A percentile compares a stretch with the other conserved stretches of the same genome.
phyloP scores from a whole-genome alignment of 257 asterid species.

The Solanum etuberosum region DNA sequence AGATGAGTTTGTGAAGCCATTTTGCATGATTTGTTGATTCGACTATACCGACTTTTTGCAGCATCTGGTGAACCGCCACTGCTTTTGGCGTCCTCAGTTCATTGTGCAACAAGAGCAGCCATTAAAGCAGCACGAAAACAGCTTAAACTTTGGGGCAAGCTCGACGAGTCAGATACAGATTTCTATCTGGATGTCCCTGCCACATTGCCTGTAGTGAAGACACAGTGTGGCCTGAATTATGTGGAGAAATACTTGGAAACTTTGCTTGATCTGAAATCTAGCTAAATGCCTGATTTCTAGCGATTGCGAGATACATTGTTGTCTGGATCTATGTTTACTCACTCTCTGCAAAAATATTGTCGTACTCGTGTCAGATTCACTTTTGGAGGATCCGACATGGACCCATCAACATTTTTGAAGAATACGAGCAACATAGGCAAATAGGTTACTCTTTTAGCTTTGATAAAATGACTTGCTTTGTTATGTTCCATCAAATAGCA shows the following conservation, averaged over 20 bases:
- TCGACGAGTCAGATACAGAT: constrained; percentile 20
- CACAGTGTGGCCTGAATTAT: constrained; percentile 43
- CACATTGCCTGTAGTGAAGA: constrained; percentile 59
- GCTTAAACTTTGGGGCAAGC: constrained; percentile 42
- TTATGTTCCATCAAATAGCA: not conserved
- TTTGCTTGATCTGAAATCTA: constrained; percentile 5
- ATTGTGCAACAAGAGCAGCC: constrained; percentile 76
- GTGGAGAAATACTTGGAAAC: constrained; percentile 40
- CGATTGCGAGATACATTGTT: not conserved
- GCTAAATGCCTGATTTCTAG: not conserved
- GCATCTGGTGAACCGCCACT: constrained; percentile 88
- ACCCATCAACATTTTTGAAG: not conserved
- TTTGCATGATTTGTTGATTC: not conserved
- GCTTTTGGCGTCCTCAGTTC: constrained; percentile 63
- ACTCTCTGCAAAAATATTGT: not conserved
- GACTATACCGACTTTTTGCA: constrained; percentile 2
- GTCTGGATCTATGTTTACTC: not conserved
- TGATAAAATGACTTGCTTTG: not conserved
- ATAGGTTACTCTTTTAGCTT: not conserved
- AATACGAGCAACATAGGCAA: not conserved
- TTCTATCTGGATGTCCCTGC: constrained; percentile 65
- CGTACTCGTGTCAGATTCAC: not conserved
- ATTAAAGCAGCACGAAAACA: constrained; percentile 59
- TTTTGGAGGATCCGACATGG: not conserved
- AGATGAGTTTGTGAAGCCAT: not conserved